phyloP scores from a whole-genome alignment of 1,139 yeast genomes.

The Diutina neorugosa region DNA sequence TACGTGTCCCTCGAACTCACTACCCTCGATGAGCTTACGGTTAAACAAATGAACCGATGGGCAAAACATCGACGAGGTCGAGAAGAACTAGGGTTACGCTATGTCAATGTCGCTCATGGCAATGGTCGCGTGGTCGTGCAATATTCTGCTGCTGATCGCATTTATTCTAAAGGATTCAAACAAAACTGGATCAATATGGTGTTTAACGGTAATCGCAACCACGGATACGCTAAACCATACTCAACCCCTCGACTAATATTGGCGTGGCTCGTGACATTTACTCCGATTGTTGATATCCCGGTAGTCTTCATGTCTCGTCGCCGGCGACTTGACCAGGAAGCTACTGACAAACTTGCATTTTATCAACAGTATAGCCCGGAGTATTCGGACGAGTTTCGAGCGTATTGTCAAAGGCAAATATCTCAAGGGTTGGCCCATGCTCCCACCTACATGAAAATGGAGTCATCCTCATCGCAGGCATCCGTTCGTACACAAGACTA shows the following conservation, averaged over 20 bases:
- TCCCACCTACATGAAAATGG: not conserved
- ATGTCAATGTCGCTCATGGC: constrained; percentile 16
- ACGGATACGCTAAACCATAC: not conserved
- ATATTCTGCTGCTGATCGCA: constrained; percentile 14
- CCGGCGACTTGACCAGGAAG: not conserved
- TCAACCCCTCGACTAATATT: not conserved
- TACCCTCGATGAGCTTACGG: constrained; percentile 27
- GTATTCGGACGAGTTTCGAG: not conserved
- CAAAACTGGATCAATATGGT: constrained; percentile 25
- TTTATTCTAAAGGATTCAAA: constrained; percentile 19
- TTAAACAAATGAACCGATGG: constrained; percentile 12
- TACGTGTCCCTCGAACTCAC: constrained; percentile 33
- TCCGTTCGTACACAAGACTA: not conserved
- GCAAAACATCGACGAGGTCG: constrained; percentile 9
- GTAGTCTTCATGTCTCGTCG: not conserved
- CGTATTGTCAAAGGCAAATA: not conserved
- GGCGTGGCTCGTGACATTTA: not conserved
- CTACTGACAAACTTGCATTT: not conserved
- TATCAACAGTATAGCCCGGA: not conserved
- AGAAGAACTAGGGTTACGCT: constrained; percentile 20
- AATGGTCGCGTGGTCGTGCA: constrained; percentile 20
- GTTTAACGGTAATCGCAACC: constrained; percentile 15
- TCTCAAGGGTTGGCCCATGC: not conserved
- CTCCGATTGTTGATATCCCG: constrained; percentile 1
- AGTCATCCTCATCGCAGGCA: not conserved